Evolutionary conservation across 1,139 yeast species (phyloP), one percentile per base, ranked within the genome.

Genomic region (Arxiozyma bovina): DNA sequence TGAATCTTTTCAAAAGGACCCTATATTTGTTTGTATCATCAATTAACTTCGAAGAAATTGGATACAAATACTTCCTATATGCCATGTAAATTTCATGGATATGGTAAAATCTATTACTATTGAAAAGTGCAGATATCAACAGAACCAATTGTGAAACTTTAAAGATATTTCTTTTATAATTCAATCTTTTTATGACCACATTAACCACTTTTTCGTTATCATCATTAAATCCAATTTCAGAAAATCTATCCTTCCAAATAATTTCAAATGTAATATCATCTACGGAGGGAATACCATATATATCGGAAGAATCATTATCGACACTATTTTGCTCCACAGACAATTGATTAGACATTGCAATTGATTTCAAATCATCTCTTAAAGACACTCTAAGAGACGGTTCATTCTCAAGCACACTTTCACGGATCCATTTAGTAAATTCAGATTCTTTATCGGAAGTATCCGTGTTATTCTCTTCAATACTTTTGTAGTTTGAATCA

Each of bases 51-150:
- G 42, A 46, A 21, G 50, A 51, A 8, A 55, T 40, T 12, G 50
- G 51, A 18, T 44, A 40, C 44, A 61, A 30, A 46, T 54, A 48
- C 18, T 53, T 46, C 4, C 54, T 45, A 48, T 62, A 60, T 5
- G 54, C 55, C 20, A 45, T 27, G 53, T 58, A 63, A 40, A 65
- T 46, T 40, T 52, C 52, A 53, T 64, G 62, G n/a, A 64, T 63
- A 9, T 64, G 64, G 23, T 58, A 55, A n/a, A 51, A 51, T 20
- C 57, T 55, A 40, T 57, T 52, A 23, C 53, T 54, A 1, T 25
- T 42, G 21, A 57, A 45, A 23, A 65, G 50, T 15, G 59, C 50
- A 34, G 50, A 18, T 9, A 64, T n/a, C 21, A 66, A 54, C 4
- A 53, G 27, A 27, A 51, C 45, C 25, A 66, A 41, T 50, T 66